A percentile compares a stretch with the other conserved stretches of the same genome.
Conservation (phyloP, 2,329 filamentous ascomycete species). For the Volutella citrinella region DNA sequence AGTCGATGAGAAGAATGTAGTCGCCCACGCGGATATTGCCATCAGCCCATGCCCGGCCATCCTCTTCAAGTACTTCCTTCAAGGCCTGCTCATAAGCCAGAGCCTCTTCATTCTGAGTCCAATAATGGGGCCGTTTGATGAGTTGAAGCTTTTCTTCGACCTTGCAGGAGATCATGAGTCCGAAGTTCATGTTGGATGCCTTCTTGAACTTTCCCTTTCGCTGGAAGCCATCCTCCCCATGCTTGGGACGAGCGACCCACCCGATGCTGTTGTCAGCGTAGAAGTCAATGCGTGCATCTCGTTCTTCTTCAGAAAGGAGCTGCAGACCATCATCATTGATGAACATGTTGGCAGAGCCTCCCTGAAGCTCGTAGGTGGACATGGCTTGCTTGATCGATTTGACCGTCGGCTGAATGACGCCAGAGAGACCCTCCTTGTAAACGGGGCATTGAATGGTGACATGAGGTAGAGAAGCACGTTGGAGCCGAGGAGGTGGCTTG, state of each 20-base stretch:
- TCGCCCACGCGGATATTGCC: conserved; percentile 85
- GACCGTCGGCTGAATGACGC: conserved; percentile 74
- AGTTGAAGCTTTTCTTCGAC: conserved; percentile 66
- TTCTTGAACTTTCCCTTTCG: conserved; percentile 67
- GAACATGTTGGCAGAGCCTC: conserved; percentile 75
- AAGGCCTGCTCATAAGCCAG: conserved; percentile 64
- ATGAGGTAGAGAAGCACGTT: conserved; percentile 59
- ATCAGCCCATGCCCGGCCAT: conserved; percentile 74
- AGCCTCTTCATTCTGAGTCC: conserved; percentile 68
- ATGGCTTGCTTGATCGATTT: conserved; percentile 76
- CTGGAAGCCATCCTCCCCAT: conserved; percentile 60
- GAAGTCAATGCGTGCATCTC: conserved; percentile 62
- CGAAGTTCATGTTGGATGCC: conserved; percentile 73
- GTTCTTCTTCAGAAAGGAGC: conserved; percentile 60
- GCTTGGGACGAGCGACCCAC: conserved; percentile 64
- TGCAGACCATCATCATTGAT: conserved; percentile 75
- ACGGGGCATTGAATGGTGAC: conserved; percentile 84
- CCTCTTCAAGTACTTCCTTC: conserved; percentile 62
- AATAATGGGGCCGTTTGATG: conserved; percentile 55
- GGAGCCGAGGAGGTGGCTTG: conserved; percentile 61
- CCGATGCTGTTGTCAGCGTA: conserved; percentile 68
- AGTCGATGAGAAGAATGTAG: conserved; percentile 73
- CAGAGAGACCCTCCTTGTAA: conserved; percentile 77
- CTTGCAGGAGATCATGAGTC: conserved; percentile 63
- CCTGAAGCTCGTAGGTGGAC: conserved; percentile 72